Evolutionary conservation across 2,329 filamentous ascomycete species (phyloP), one percentile per base, ranked within the genome.

Genomic region (Westerdykella aurantiaca): DNA sequence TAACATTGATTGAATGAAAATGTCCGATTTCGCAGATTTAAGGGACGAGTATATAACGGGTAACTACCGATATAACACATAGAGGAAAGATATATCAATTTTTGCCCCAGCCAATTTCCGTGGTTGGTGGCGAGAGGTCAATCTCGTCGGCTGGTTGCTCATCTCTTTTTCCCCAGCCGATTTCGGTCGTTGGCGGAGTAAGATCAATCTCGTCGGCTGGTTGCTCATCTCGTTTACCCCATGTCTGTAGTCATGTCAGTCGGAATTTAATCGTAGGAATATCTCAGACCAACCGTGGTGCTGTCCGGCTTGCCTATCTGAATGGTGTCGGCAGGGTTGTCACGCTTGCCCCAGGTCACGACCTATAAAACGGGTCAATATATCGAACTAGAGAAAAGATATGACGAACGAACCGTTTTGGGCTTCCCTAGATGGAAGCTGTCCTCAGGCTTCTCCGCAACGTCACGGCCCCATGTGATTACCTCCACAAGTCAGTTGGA

Each of bases 31-130:
- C 6, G 18, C 18, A 21, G 18, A 21, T 3, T 3, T 6, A 21
- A 21, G 18, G 18, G 18, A 21, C 4, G 18, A 21, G 18, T 21
- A 21, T 21, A 21, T 21, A 21, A 21, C 18, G 18, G 18, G 18
- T 21, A 21, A 21, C 18, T 21, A 21, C 18, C 6, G 6, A 21
- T 21, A 21, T 21, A 21, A 21, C 18, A 21, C 18, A 21, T 3
- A 21, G 18, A 6, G 6, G 31, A 31, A 12, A 9, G 7, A 29
- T 10, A 7, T 33, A 11, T 46, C 44, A n/a, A 21, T 21, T 21
- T 21, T 39, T 39, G 31, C 51, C 51, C 56, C 56, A 59, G 6
- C 46, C 51, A 12, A 53, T 41, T 6, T 43, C 49, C 1, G 53
- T 52, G 3, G 45, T 46, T 3, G 53, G 53, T 31, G 50, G 45